These are phyloP conservation scores for Suhomyces guaymorum DNA, from an alignment of 1,139 yeast genomes.

Conservation along the genomic window DNA sequence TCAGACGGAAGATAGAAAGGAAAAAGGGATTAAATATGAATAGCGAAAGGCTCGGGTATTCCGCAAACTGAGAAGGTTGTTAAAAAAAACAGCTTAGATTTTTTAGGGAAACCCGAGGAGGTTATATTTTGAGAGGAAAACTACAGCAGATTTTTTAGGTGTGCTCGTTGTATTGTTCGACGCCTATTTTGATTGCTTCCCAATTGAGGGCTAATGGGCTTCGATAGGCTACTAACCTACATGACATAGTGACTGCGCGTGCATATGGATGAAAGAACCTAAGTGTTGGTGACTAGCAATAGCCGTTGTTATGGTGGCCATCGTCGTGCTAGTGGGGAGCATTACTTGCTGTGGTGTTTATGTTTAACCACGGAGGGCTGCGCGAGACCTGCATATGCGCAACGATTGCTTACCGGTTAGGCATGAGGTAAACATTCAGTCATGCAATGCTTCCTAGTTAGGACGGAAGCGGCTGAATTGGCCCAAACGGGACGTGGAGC, in stretches of 20 bases:
- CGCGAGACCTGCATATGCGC: background rate
- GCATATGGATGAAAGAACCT: no score
- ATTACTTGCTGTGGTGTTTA: slow-evolving; percentile 1
- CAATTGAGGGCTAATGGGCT: slow-evolving; percentile 3
- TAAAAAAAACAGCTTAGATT: no score
- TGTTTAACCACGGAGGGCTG: slow-evolving; percentile 4
- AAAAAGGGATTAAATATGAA: no score
- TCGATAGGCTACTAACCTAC: slow-evolving; percentile 2
- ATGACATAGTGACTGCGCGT: no score
- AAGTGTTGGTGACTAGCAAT: no score
- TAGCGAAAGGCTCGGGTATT: no score
- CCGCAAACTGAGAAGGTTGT: no score
- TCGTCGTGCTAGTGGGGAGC: no score
- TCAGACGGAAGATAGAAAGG: background rate
- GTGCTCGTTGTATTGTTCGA: slow-evolving; percentile 8
- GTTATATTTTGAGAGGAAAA: slow-evolving; percentile 8
- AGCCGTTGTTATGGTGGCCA: no score
- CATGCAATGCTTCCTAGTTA: no score
- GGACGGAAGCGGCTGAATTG: no score
- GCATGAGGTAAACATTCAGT: slow-evolving; percentile 6
- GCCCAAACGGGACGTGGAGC: no score
- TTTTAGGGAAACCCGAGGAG: slow-evolving; percentile 3
- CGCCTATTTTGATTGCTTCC: slow-evolving; percentile 13
- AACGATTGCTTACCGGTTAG: slow-evolving; percentile 4
- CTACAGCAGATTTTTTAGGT: slow-evolving; percentile 7